These are phyloP conservation scores for Acorus gramineus DNA, from an alignment of 106 monocot species.

Conservation along the genomic window DNA sequence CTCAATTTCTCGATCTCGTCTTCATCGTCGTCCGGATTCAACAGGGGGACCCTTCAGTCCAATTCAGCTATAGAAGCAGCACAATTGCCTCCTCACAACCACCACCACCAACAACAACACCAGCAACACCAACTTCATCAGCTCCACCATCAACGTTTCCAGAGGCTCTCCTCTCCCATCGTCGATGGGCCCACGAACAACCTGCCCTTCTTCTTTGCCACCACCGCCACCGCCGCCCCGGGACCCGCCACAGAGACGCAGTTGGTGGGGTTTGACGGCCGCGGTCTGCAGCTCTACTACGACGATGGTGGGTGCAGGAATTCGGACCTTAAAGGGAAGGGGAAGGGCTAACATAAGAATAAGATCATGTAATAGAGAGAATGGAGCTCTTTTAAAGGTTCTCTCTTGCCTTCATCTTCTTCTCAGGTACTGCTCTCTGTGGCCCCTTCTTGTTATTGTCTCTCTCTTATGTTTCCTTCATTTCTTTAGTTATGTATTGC, in stretches of 20 bases:
- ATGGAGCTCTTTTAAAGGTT: no score
- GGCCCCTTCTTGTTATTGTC: no score
- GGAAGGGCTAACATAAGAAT: constrained; percentile 38
- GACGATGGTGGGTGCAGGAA: constrained; percentile 51
- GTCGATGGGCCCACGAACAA: constrained; percentile 40
- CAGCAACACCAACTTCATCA: constrained; percentile 12
- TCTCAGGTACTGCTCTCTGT: no score
- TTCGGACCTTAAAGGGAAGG: constrained; percentile 72
- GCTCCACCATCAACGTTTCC: constrained; percentile 33
- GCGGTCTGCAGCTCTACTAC: constrained; percentile 51
- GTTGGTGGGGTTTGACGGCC: constrained; percentile 46
- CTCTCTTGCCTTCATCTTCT: no score
- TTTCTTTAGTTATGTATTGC: no score
- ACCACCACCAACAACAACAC: no score
- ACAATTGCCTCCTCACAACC: no score
- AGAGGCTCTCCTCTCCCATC: constrained; percentile 37
- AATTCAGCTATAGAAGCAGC: constrained; percentile 35
- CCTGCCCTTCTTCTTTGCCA: constrained; percentile 55
- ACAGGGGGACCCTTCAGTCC: constrained; percentile 99
- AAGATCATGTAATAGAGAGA: no score
- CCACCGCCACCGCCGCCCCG: constrained; percentile 24
- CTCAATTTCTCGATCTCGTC: constrained; percentile 87
- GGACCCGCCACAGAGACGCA: constrained; percentile 40
- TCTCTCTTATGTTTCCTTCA: no score
- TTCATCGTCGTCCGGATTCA: constrained; percentile 49